Evolutionary conservation across 441 rosid genomes (phyloP).

Genomic region (Adansonia madagascariensis): DNA sequence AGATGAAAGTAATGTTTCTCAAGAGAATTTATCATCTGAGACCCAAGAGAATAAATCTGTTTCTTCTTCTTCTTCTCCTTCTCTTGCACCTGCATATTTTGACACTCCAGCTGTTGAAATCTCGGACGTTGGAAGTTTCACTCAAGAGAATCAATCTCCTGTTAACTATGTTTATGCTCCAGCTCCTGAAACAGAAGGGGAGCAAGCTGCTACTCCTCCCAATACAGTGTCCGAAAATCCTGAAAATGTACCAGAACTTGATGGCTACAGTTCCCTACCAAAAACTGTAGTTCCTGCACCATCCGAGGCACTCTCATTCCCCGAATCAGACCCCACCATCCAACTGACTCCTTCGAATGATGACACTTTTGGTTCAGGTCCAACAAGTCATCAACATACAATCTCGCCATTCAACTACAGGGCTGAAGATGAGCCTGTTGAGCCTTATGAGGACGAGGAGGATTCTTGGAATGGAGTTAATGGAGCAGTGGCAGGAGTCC

Average conservation of each 20-base stretch:
- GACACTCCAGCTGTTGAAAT: slow-evolving; percentile 14
- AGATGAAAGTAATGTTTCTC: neutral
- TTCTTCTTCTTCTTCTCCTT: slow-evolving; percentile 15
- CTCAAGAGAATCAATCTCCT: slow-evolving; percentile 9
- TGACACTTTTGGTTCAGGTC: neutral
- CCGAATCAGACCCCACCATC: slow-evolving; percentile 17
- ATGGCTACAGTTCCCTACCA: slow-evolving; percentile 10
- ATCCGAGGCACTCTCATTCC: neutral
- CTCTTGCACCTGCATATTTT: neutral
- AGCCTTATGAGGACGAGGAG: neutral
- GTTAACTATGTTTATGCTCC: neutral
- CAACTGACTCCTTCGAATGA: neutral
- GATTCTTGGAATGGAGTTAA: slow-evolving; percentile 1
- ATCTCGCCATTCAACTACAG: slow-evolving; percentile 21
- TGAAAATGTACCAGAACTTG: slow-evolving; percentile 14
- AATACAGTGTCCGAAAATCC: neutral
- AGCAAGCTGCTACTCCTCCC: neutral
- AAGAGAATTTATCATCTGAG: neutral
- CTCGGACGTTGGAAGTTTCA: slow-evolving; percentile 14
- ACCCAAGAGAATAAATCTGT: neutral
- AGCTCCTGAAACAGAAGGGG: neutral
- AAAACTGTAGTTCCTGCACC: neutral
- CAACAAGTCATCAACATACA: neutral
- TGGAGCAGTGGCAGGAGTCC: slow-evolving; percentile 22
- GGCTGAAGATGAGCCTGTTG: slow-evolving; percentile 24